These are phyloP conservation scores for Entomortierella lignicola DNA, from an alignment of 192 early-diverging fungal species.

Conservation along the genomic window DNA sequence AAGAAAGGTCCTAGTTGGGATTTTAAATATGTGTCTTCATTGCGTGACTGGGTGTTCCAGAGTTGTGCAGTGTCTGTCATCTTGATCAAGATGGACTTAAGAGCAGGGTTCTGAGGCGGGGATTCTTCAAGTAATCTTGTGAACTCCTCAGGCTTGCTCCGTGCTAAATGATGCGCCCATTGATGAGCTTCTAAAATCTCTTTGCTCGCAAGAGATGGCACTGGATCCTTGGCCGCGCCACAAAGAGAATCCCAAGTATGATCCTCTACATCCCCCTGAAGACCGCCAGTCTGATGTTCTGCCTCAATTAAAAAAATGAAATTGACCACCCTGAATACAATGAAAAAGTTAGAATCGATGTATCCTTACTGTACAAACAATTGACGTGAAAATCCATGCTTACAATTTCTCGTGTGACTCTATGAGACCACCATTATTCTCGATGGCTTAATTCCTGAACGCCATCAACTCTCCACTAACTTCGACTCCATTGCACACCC, in stretches of 20 bases:
- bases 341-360: no score
- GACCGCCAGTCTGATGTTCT: constrained; percentile 27
- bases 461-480: constrained; percentile 14
- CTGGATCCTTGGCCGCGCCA: constrained; percentile 9
- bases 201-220: constrained; percentile 22
- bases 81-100: constrained; percentile 35
- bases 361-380: no score
- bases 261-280: constrained; percentile 29
- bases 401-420: constrained; percentile 19
- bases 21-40: constrained; percentile 34
- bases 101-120: constrained; percentile 20
- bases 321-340: constrained; percentile 23
- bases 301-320: constrained; percentile 23
- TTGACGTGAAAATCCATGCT: no score
- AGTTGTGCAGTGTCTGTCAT: constrained; percentile 27
- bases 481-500: constrained; percentile 2
- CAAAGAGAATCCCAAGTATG: constrained; percentile 17
- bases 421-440: constrained; percentile 7
- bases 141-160: constrained; percentile 17
- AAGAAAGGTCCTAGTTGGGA: constrained; percentile 17
- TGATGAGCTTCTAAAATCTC: constrained; percentile 12
- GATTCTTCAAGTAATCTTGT: constrained; percentile 15
- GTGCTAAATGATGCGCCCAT: constrained; percentile 25
- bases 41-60: constrained; percentile 15
- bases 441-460: constrained; percentile 2